Percentiles rank a stretch among this genome's conserved stretches.
These are phyloP conservation scores for Cystobasidium sp. DNA, from an alignment of 1,284 basidiomycete genomes.

Conservation along the genomic window DNA sequence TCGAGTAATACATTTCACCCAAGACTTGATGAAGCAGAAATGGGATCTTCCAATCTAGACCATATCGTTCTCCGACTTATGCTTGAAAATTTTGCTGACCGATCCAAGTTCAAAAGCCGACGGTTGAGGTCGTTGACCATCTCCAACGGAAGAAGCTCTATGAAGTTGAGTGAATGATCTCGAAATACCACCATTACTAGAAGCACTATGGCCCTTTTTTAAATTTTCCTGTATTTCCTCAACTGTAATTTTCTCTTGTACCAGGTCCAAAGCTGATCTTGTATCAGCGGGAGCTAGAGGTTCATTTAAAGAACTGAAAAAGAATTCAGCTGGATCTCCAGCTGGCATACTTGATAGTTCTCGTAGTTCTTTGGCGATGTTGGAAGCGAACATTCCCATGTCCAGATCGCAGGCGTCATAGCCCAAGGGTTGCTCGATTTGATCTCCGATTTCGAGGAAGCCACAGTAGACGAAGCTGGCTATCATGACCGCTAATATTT, in stretches of 20 bases:
- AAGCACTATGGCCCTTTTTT: not conserved
- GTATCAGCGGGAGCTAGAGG: constrained; percentile 70
- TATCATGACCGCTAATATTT: constrained; percentile 27
- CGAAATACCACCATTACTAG: not conserved
- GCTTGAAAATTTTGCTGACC: not conserved
- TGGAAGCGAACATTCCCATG: constrained; percentile 68
- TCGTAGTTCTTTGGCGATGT: constrained; percentile 68
- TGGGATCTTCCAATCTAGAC: not conserved
- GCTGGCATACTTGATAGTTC: constrained; percentile 68
- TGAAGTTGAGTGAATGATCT: constrained; percentile 37
- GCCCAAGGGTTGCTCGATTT: constrained; percentile 72
- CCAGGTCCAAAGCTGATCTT: constrained; percentile 64
- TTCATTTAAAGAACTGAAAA: constrained; percentile 66
- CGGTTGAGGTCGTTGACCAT: not conserved
- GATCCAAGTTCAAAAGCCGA: constrained; percentile 11
- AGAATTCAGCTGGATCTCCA: constrained; percentile 62
- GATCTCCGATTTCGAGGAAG: constrained; percentile 72
- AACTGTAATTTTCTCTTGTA: constrained; percentile 46
- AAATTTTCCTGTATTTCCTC: constrained; percentile 7
- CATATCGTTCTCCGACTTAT: not conserved
- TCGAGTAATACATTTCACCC: too few relatives aligned
- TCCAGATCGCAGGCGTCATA: constrained; percentile 69
- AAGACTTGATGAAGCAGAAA: too few relatives aligned
- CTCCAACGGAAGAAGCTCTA: not conserved
- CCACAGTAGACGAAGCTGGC: constrained; percentile 55